These are phyloP conservation scores for Nakataea oryzae DNA, from an alignment of 2,329 filamentous ascomycete species.

Conservation along the genomic window DNA sequence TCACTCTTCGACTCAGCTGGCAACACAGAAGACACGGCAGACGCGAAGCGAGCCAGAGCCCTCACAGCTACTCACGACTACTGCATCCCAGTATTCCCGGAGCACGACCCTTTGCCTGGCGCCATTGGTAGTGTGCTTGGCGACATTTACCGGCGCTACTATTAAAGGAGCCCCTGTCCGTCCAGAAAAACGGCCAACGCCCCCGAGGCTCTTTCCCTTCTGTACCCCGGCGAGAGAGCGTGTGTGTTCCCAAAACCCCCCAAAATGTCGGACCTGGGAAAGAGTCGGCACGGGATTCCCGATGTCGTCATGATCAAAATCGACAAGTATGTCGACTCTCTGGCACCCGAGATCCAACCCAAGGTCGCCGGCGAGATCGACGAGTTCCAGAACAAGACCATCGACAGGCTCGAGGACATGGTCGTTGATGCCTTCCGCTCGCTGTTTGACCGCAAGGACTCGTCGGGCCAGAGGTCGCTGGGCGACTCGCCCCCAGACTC, in stretches of 20 bases:
- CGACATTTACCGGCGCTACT: neutral
- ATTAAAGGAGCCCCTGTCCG: too few relatives aligned
- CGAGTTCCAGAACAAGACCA: slow-evolving; percentile 30
- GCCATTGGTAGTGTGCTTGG: neutral
- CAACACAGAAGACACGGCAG: neutral
- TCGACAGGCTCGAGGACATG: slow-evolving; percentile 32
- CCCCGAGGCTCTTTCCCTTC: neutral
- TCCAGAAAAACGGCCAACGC: neutral
- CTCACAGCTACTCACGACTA: neutral
- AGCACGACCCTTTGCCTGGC: neutral
- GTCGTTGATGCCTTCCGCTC: slow-evolving; percentile 32
- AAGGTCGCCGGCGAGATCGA: slow-evolving; percentile 33
- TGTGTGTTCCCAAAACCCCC: neutral
- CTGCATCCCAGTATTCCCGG: neutral
- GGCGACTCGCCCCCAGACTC: slow-evolving; percentile 24
- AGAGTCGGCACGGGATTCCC: slow-evolving; percentile 19
- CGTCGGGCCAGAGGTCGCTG: slow-evolving; percentile 11
- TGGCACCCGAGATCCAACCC: slow-evolving; percentile 33
- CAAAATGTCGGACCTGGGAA: slow-evolving; percentile 1
- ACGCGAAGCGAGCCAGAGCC: neutral
- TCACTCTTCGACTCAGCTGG: neutral
- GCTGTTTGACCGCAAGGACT: slow-evolving; percentile 26
- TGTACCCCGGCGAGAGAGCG: neutral
- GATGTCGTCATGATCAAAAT: slow-evolving; percentile 32
- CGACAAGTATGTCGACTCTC: slow-evolving; percentile 35